Base-by-base conservation (phyloP, 768 basidiomycete genomes). In the Pilatotrama ljubarskyi region DNA sequence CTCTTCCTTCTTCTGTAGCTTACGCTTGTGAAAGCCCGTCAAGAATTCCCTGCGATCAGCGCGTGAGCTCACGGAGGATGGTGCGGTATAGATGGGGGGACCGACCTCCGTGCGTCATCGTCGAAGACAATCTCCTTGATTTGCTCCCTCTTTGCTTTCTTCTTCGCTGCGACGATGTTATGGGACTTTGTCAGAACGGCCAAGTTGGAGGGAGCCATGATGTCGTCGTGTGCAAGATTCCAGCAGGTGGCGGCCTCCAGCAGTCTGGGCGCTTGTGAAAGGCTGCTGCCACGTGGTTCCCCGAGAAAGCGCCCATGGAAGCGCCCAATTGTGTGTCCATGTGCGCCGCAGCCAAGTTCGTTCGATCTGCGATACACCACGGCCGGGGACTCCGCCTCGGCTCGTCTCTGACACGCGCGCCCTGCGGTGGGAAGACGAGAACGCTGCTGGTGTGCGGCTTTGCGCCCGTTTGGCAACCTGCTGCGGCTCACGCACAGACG, bases 11-110 rank as follows among this genome's bases (percentile, higher is more conserved):
- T 90, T 92, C 60, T 86, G 88, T 51, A 93, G 75, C 74, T 96
- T 97, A 66, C 95, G 85, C 75, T 95, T 95, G 72, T 90, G 89
- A 72, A 97, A 97, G 25, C 95, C 95, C 17, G 93, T 95, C 70
- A 97, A 76, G 74, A 90, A 97, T 59, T 95, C 89, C 69, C 94
- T 95, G 67, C 18, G 20, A 9, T 18, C 17, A 18, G 35, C 17
- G 46, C n/a, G 22, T 17, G 49, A 46, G n/a, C 25, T 9, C 26
- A 50, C 10, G 20, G 50, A 14, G 11, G 14, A 24, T 2, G 18
- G 18, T n/a, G 20, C 35, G 48, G 48, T 52, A 59, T 26, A 46
- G 26, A 49, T 20, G 14, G 8, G 46, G 3, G 24, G 15, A 73
- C 77, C 38, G 51, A 91, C 93, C 84, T 83, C 66, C 94, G 80